These are phyloP conservation scores for Leccinum pachyderme DNA, from an alignment of 1,284 basidiomycete species.

Conservation along the genomic window DNA sequence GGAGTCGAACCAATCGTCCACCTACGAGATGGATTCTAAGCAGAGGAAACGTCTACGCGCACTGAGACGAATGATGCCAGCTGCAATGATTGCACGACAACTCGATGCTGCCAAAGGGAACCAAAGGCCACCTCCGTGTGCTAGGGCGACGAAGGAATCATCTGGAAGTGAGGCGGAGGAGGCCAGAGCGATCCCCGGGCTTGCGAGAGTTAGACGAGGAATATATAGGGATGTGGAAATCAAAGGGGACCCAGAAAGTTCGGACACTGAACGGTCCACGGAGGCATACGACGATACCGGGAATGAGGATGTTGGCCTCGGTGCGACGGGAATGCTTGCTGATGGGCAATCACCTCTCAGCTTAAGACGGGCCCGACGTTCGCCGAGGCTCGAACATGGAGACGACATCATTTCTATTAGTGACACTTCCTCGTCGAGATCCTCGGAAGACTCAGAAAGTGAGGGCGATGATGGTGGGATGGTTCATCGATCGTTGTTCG, in stretches of 20 bases:
- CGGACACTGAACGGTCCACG: constrained; percentile 32
- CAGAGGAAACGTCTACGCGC: constrained; percentile 35
- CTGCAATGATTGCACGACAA: constrained; percentile 39
- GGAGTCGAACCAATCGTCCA: constrained; percentile 12
- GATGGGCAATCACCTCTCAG: constrained; percentile 15
- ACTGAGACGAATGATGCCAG: constrained; percentile 45
- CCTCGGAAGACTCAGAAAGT: constrained; percentile 28
- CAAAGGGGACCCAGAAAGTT: constrained; percentile 51
- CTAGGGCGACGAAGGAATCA: constrained; percentile 13
- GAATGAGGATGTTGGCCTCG: too few species aligned
- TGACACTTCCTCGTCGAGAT: constrained; percentile 21
- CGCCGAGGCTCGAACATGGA: background rate
- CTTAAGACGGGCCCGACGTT: constrained; percentile 10
- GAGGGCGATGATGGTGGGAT: constrained; percentile 30
- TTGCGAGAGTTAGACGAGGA: constrained; percentile 40
- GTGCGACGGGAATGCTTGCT: constrained; percentile 8
- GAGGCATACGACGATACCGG: background rate
- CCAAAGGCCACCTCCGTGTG: constrained; percentile 10
- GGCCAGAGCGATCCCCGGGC: constrained; percentile 41
- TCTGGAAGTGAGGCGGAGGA: constrained; percentile 36
- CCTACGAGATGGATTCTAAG: constrained; percentile 23
- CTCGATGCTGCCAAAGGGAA: constrained; percentile 17
- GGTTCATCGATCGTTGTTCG: constrained; percentile 32
- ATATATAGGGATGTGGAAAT: constrained; percentile 34
- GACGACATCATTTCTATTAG: constrained; percentile 27